Percentiles rank a stretch among this genome's conserved stretches.
Conservation (phyloP, 371 early-diverging fungal species). For the Haplosporangium sp. region DNA sequence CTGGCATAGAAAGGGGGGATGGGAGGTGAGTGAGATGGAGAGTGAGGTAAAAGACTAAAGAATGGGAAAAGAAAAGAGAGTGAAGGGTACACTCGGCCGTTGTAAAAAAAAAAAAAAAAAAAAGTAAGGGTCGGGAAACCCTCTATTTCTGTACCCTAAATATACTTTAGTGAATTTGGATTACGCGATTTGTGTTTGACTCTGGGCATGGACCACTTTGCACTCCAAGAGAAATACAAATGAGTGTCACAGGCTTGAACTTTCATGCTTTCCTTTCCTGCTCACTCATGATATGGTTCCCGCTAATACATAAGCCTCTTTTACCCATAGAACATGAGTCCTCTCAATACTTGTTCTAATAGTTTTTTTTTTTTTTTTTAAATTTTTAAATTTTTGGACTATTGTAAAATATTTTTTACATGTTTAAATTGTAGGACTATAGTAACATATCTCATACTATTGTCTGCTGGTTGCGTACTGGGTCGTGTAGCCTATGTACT, state of each 20-base stretch:
- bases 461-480: slow-evolving; percentile 68
- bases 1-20: background rate
- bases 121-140: too few relatives aligned
- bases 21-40: background rate
- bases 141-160: too few relatives aligned
- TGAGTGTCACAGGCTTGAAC: background rate
- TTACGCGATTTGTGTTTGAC: slow-evolving; percentile 1
- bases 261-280: background rate
- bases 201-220: background rate
- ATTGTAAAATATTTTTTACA: too few relatives aligned
- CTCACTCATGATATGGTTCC: too few relatives aligned
- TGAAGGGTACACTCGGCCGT: background rate
- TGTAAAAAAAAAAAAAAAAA: background rate
- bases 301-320: too few relatives aligned
- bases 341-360: too few relatives aligned
- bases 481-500: slow-evolving; percentile 77
- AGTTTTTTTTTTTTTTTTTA: background rate
- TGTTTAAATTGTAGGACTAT: background rate
- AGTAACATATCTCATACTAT: slow-evolving; percentile 8
- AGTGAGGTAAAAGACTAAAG: slow-evolving; percentile 3
- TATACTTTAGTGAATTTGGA: background rate
- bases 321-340: too few relatives aligned
- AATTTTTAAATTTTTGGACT: too few relatives aligned
- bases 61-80: background rate
- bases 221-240: too few relatives aligned